These are phyloP conservation scores for Fragaria ananassa DNA, from an alignment of 306 rosid species.

Conservation along the genomic window DNA sequence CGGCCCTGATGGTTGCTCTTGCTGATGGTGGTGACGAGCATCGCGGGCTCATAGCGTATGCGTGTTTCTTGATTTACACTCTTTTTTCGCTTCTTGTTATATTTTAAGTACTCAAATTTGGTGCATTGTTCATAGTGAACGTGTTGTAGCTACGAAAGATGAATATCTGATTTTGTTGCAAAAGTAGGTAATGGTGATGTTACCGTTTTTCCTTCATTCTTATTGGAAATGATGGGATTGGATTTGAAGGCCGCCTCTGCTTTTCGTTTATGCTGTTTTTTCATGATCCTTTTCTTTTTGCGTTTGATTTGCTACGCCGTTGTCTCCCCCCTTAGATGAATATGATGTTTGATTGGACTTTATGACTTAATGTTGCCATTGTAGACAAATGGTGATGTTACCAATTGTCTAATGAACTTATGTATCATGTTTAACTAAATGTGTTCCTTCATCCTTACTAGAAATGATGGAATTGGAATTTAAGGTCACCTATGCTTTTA, in stretches of 20 bases:
- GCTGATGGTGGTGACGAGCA: conserved; percentile 95
- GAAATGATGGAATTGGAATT: neutral
- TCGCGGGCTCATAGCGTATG: conserved; percentile 86
- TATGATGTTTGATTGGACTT: neutral
- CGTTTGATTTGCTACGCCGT: neutral
- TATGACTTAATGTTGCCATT: neutral
- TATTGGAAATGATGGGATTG: conserved; percentile 1
- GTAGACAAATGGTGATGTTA: neutral
- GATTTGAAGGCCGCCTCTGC: neutral
- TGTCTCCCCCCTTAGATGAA: neutral
- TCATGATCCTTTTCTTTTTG: neutral
- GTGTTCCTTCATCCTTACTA: neutral
- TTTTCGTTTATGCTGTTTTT: neutral
- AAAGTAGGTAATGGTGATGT: conserved; percentile 7
- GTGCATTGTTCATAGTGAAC: conserved; percentile 11
- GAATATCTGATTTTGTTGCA: neutral
- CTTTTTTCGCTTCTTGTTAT: conserved; percentile 86
- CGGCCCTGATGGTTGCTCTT: conserved; percentile 70
- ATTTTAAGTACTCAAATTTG: conserved; percentile 50
- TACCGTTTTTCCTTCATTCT: neutral
- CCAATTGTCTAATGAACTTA: neutral
- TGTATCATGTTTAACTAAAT: neutral
- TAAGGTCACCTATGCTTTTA: neutral
- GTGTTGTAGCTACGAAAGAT: conserved; percentile 14
- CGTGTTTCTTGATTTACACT: conserved; percentile 88